Conservation (phyloP, 169 alveolate genomes). For the Plasmodium berghei region DNA sequence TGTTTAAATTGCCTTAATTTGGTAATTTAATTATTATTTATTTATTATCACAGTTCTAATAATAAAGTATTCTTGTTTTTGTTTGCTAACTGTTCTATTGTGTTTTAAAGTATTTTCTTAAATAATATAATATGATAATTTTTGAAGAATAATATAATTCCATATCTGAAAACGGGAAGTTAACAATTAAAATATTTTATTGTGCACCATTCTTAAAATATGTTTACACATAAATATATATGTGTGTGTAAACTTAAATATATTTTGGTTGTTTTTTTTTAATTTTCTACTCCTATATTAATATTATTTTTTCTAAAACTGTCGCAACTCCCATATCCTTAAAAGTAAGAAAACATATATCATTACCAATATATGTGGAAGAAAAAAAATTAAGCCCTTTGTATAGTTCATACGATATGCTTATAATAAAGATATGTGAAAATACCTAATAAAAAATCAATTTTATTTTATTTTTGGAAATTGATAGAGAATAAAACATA, state of each 20-base stretch:
- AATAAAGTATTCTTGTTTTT: no score
- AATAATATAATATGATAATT: not conserved
- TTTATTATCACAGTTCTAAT: no score
- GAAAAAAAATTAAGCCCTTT: not conserved
- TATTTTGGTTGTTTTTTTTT: not conserved
- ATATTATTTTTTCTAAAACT: constrained; percentile 9
- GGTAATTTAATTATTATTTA: no score
- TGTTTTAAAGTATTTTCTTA: not conserved
- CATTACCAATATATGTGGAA: not conserved
- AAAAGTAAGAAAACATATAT: not conserved
- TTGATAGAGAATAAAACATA: constrained; percentile 6
- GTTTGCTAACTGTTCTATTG: no score
- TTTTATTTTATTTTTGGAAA: constrained; percentile 4
- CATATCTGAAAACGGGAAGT: not conserved
- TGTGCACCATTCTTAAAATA: not conserved
- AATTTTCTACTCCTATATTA: not conserved
- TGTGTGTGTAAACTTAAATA: not conserved
- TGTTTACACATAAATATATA: not conserved
- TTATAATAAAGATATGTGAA: no score
- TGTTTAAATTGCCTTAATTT: not conserved
- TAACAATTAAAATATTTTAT: constrained; percentile 1
- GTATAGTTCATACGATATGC: no score
- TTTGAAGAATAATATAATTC: constrained; percentile 23
- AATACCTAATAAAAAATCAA: no score
- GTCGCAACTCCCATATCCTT: not conserved